Evolutionary conservation across 148 eudicot species (phyloP).

Genomic region (Heliosperma pusillum): DNA sequence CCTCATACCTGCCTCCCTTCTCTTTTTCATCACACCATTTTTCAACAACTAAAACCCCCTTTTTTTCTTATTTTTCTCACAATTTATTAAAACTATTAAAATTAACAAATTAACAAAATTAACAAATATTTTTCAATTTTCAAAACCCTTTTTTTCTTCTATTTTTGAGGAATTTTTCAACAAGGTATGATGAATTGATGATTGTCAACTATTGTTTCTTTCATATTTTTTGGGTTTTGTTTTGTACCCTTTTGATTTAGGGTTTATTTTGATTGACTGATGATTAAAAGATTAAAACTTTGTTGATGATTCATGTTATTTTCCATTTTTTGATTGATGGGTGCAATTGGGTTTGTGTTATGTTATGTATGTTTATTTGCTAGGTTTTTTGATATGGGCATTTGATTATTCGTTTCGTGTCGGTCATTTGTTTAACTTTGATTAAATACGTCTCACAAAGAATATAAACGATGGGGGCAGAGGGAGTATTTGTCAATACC

Average conservation of each 20-base stretch:
- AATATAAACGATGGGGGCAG: too few relatives aligned
- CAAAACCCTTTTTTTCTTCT: not conserved
- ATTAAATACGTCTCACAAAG: too few relatives aligned
- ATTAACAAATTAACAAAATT: not conserved
- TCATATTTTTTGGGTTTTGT: not conserved
- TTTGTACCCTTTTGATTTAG: not conserved
- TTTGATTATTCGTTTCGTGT: not conserved
- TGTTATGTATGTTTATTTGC: not conserved
- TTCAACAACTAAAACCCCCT: not conserved
- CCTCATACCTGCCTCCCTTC: conserved; percentile 3
- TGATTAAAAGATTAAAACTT: not conserved
- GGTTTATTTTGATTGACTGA: not conserved
- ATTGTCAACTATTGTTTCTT: not conserved
- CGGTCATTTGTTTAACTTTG: too few relatives aligned
- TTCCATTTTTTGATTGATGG: conserved; percentile 10
- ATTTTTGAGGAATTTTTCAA: not conserved
- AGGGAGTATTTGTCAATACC: conserved; percentile 3
- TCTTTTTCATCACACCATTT: not conserved
- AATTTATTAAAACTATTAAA: not conserved
- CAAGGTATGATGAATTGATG: conserved; percentile 18
- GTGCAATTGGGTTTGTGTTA: conserved; percentile 2
- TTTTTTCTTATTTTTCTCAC: not conserved
- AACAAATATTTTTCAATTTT: not conserved
- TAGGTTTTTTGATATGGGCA: conserved; percentile 20
- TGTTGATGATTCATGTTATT: not conserved